These are phyloP conservation scores for Fusarium keratoplasticum DNA, from an alignment of 2,329 filamentous ascomycete genomes.

Conservation along the genomic window DNA sequence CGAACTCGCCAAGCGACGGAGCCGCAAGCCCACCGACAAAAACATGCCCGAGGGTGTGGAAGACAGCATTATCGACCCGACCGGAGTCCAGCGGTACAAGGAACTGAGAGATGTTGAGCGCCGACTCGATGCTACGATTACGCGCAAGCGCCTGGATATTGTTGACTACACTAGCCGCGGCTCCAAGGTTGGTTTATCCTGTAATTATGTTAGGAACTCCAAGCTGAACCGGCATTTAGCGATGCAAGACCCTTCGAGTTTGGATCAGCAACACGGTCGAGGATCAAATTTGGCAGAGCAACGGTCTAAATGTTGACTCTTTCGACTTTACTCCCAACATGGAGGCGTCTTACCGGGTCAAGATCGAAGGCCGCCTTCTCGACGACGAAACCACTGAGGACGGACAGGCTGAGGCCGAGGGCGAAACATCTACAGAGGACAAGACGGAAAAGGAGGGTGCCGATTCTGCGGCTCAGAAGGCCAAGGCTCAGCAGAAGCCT, in stretches of 20 bases:
- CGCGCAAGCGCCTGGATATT: constrained; percentile 92
- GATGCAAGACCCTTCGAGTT: constrained; percentile 86
- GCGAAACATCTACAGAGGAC: constrained; percentile 51
- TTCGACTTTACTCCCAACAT: constrained; percentile 85
- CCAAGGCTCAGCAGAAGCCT: constrained; percentile 56
- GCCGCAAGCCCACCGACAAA: constrained; percentile 93
- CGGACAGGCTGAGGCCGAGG: constrained; percentile 58
- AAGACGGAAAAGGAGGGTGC: constrained; percentile 45
- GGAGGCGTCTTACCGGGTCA: constrained; percentile 87
- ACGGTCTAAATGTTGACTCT: constrained; percentile 74
- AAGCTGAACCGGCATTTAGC: constrained; percentile 55
- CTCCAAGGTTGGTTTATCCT: constrained; percentile 66
- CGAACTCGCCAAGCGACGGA: constrained; percentile 81
- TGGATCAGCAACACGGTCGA: constrained; percentile 97
- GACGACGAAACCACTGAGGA: constrained; percentile 74
- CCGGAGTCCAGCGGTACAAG: constrained; percentile 85
- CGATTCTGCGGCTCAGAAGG: constrained; percentile 46
- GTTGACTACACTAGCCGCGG: constrained; percentile 82
- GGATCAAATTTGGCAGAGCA: constrained; percentile 91
- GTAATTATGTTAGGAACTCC: background rate
- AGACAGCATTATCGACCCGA: constrained; percentile 78
- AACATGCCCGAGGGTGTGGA: constrained; percentile 93
- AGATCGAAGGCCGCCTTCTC: constrained; percentile 88
- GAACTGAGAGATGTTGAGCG: constrained; percentile 88
- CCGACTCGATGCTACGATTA: constrained; percentile 90